Conservation (phyloP, 2,329 filamentous ascomycete species). For the Nannizziopsis barbatae region DNA sequence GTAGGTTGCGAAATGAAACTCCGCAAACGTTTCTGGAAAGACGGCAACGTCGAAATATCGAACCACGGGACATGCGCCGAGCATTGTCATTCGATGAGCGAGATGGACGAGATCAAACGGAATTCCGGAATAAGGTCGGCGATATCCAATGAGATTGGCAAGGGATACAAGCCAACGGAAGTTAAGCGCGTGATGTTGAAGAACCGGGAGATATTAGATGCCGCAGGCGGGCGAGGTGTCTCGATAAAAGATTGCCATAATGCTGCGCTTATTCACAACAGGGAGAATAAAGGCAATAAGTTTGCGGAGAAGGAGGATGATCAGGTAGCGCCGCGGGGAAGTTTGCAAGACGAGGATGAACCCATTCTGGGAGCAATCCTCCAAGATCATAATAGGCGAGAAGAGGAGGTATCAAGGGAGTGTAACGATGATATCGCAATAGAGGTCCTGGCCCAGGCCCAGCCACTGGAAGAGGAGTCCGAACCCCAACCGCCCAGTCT, state of each 20-base stretch:
- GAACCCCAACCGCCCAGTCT: not conserved
- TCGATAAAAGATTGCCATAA: conserved; percentile 11
- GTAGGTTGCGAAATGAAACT: conserved; percentile 11
- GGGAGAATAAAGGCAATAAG: conserved; percentile 1
- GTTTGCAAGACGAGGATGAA: conserved; percentile 6
- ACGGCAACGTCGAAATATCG: conserved; percentile 7
- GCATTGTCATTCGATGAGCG: conserved; percentile 9
- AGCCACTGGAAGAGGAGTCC: not conserved
- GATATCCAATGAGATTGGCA: conserved; percentile 7
- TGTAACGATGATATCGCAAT: not conserved
- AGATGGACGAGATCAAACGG: conserved; percentile 10
- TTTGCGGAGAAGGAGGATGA: not conserved
- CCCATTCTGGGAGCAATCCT: not conserved
- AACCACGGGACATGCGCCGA: conserved; percentile 5
- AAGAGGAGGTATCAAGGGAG: not conserved
- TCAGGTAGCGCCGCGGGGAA: not conserved
- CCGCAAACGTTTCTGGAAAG: conserved; percentile 9
- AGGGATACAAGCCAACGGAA: conserved; percentile 8
- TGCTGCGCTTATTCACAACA: not conserved
- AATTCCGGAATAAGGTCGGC: conserved; percentile 6
- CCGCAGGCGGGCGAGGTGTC: conserved; percentile 3
- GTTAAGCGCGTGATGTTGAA: conserved; percentile 7
- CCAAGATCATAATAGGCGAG: not conserved
- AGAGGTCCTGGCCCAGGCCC: too few species aligned
- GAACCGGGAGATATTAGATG: conserved; percentile 2